These are phyloP conservation scores for Pythium myriotylum DNA, from an alignment of 352 stramenopile genomes.

Conservation along the genomic window DNA sequence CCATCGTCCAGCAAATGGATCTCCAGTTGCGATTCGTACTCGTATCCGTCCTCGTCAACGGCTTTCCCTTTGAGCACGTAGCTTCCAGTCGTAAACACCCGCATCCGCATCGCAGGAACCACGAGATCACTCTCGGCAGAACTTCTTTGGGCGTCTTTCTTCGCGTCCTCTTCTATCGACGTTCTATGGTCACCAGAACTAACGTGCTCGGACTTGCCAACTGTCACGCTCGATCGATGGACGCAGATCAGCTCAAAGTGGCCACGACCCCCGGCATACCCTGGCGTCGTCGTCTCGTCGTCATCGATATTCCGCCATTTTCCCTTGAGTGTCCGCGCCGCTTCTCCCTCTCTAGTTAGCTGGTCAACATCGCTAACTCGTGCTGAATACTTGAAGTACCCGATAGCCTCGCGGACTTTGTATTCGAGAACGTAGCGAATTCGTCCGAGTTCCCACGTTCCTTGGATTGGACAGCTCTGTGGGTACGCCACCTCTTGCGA, in stretches of 20 bases:
- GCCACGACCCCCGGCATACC: constrained; percentile 58
- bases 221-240: constrained; percentile 8
- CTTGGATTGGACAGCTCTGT: constrained; percentile 51
- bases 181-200: not conserved
- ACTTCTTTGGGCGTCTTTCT: not conserved
- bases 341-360: not conserved
- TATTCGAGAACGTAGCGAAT: constrained; percentile 68
- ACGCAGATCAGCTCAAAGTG: constrained; percentile 58
- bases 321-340: constrained; percentile 33
- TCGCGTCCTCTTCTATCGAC: not conserved
- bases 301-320: constrained; percentile 71
- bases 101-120: not conserved
- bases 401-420: constrained; percentile 62
- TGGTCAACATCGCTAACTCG: constrained; percentile 31
- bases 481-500: constrained; percentile 66
- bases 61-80: constrained; percentile 63
- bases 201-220: not conserved
- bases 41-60: constrained; percentile 69
- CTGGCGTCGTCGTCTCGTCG: constrained; percentile 34
- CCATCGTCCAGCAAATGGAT: constrained; percentile 46
- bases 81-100: constrained; percentile 49
- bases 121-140: not conserved
- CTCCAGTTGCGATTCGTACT: constrained; percentile 64
- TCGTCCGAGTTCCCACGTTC: constrained; percentile 50
- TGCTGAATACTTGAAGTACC: constrained; percentile 63